Evolutionary conservation across 768 basidiomycete species (phyloP), one percentile per base, ranked within the genome.

Genomic region (Amanita molliuscula): DNA sequence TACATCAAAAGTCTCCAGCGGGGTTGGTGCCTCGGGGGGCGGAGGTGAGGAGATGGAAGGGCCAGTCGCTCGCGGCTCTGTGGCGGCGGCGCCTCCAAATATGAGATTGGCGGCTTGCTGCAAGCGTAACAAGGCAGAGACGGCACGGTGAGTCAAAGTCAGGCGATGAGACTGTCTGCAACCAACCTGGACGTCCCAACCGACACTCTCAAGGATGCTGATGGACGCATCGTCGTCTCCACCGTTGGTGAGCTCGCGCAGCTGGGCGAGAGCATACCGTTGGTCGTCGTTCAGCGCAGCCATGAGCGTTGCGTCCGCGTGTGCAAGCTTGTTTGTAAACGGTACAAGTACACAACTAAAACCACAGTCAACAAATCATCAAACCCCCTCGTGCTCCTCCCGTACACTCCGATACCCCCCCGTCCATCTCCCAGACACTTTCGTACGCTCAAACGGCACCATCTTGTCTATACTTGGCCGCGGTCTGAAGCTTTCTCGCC

Each of bases 401-500:
- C 65, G 68, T 16, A 77, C 71, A 51, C 60, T 62, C 37, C 50
- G 33, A 34, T 62, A 65, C 50, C 67, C 68, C 18, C 54, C 62
- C 48, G 64, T 55, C 57, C 63, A 63, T 45, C 63, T 61, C 26
- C 49, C 42, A 16, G 33, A 15, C 15, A 54, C 54, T 26, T 59
- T 58, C 42, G 60, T 55, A 53, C 62, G 55, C 41, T 54, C 51
- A 16, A 58, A 59, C 34, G 59, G 52, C 49, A 69, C 69, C 44
- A 61, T 23, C 41, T 55, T 70, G 55, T 89, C 88, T 16, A 80
- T 64, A 57, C 88, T 90, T 37, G 86, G 78, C 31, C 89, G 72
- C 8, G 89, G 89, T 60, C 79, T 86, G 64, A 91, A 92, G 63
- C 88, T 91, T 67, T 91, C 88, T 54, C 83, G 43, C 18, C 21